Conservation (phyloP, 306 rosid species). For the Purshia tridentata region DNA sequence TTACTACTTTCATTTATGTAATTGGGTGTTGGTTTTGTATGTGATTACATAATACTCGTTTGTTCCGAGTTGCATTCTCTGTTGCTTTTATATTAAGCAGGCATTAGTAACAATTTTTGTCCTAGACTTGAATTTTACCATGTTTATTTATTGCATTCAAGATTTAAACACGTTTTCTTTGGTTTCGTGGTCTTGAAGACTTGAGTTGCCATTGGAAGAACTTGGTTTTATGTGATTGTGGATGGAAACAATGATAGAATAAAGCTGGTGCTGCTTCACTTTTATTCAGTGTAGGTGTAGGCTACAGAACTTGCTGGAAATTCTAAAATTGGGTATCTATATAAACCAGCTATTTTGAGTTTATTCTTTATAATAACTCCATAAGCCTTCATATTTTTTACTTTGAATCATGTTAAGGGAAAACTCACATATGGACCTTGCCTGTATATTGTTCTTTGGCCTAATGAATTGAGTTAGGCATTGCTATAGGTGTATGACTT, state of each 20-base stretch:
- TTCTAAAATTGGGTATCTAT: background rate
- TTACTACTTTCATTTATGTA: background rate
- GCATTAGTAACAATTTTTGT: background rate
- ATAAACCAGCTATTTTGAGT: background rate
- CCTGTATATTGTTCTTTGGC: conserved; percentile 9
- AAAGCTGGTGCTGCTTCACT: background rate
- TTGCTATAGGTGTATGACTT: background rate
- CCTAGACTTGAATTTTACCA: background rate
- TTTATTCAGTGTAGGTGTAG: background rate
- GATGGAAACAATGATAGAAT: background rate
- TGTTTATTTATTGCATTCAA: background rate
- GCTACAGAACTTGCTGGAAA: background rate
- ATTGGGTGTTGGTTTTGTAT: background rate
- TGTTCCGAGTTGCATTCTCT: background rate
- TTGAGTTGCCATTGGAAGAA: background rate
- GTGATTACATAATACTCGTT: background rate
- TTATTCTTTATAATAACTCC: background rate
- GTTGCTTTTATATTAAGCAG: background rate
- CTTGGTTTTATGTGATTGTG: background rate
- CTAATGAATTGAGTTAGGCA: background rate
- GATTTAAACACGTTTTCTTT: background rate
- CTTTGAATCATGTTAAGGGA: background rate
- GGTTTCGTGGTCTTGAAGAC: background rate
- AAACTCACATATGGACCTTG: background rate
- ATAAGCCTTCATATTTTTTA: background rate